Percentiles rank a stretch among this genome's conserved stretches.
Evolutionary conservation across 305 asterid genomes (phyloP).

Genomic region (Nicotiana rustica): DNA sequence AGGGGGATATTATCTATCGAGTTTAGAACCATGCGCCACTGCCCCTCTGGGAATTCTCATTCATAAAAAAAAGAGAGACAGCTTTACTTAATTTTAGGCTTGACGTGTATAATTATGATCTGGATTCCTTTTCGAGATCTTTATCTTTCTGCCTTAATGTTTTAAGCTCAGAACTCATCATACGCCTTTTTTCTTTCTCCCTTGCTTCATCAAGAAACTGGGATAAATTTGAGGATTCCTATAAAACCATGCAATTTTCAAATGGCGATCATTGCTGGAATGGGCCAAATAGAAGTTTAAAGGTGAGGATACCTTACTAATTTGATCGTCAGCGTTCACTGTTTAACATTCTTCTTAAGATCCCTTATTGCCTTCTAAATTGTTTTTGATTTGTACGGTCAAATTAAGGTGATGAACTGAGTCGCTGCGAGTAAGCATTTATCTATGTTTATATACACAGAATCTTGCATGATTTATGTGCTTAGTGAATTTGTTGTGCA

Average conservation of each 20-base stretch:
- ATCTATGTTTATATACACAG: not conserved
- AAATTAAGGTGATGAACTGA: conserved; percentile 95
- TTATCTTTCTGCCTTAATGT: conserved; percentile 15
- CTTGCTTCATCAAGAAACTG: conserved; percentile 63
- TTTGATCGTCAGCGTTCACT: not conserved
- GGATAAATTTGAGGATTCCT: conserved; percentile 92
- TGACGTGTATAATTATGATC: conserved; percentile 14
- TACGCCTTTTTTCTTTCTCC: not conserved
- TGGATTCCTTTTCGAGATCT: not conserved
- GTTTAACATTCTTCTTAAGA: conserved; percentile 5
- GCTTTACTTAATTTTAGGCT: not conserved
- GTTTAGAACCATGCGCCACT: conserved; percentile 5
- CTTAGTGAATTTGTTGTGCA: not conserved
- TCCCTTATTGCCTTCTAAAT: not conserved
- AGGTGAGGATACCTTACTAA: conserved; percentile 51
- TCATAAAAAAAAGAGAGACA: not conserved
- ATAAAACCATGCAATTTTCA: conserved; percentile 69
- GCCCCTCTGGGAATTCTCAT: not conserved
- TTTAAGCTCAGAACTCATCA: conserved; percentile 3
- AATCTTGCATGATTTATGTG: not conserved
- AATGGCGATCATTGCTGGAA: conserved; percentile 98
- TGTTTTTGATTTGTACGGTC: conserved; percentile 54
- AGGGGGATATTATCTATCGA: not conserved
- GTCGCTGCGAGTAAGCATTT: conserved; percentile 95
- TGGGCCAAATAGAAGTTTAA: conserved; percentile 93